Evolutionary conservation across 2,329 filamentous ascomycete species (phyloP), one percentile per base, ranked within the genome.

Genomic region (Arthroderma sp.): DNA sequence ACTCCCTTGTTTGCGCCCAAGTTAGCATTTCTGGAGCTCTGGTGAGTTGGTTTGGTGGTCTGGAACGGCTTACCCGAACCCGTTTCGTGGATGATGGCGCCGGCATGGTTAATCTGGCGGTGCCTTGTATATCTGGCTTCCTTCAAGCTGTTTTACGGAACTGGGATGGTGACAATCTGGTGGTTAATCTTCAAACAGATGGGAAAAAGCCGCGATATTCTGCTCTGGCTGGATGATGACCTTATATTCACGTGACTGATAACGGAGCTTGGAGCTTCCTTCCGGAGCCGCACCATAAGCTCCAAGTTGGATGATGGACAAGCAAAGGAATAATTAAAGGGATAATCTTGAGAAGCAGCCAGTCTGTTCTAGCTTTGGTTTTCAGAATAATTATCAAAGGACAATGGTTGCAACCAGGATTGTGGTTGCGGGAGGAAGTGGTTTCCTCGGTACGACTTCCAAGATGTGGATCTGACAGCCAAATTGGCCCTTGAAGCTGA

Each of bases 351-450:
- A 22, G 15, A 22, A 22, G 15, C 15, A 22, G 15, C 15, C 15
- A 22, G 15, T 22, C 15, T 22, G 15, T 22, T 22, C 15, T 22
- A 22, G 15, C 15, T 22, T 22, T 3, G 3, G 15, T 22, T 22
- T 22, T 3, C 15, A 22, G 1, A 22, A 22, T 22, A 22, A 22
- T 22, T 22, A 22, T 22, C 15, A 1, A 22, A 22, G 47, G 48
- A 58, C 73, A 43, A 70, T 74, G 52, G 72, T 74, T 41, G 70
- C 78, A 46, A 94, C 87, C 68, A 82, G 79, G 65, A 72, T 98
- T 37, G 80, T 96, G 36, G 87, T 98, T 44, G 93, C 85, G 53
- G 91, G 91, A 54, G 89, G 89, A 48, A 95, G 86, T 64, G 89
- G 91, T 31, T 98, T 96, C 61, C 68, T 98, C 28, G 86, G 86